Conservation (phyloP, 108 stramenopile genomes). For the Cyclotella cryptica region DNA sequence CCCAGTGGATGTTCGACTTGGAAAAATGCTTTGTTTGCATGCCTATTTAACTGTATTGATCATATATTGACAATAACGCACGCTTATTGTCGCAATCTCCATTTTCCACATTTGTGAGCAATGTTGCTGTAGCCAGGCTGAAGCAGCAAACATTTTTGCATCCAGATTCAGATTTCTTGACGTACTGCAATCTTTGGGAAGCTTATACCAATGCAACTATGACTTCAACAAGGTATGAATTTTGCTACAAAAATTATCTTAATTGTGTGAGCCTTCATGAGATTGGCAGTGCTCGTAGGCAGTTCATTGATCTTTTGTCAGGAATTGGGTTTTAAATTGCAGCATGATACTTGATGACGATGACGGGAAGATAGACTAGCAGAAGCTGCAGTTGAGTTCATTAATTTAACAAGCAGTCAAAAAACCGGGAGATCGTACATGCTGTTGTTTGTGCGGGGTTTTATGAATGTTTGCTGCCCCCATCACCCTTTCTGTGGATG, state of each 20-base stretch:
- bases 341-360: conserved; percentile 24
- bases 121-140: conserved; percentile 77
- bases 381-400: conserved; percentile 19
- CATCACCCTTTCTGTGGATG: conserved; percentile 69
- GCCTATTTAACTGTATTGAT: conserved; percentile 65
- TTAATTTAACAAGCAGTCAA: conserved; percentile 55
- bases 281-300: conserved; percentile 75
- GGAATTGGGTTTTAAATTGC: conserved; percentile 78
- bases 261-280: conserved; percentile 72
- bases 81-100: conserved; percentile 79
- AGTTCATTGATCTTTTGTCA: conserved; percentile 80
- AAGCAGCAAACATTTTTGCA: conserved; percentile 71
- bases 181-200: conserved; percentile 88
- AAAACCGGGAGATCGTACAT: conserved; percentile 67
- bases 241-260: conserved; percentile 79
- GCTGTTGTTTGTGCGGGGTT: conserved; percentile 91
- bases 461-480: conserved; percentile 62
- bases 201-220: conserved; percentile 53
- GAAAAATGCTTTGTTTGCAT: conserved; percentile 68
- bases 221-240: conserved; percentile 51
- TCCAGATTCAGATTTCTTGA: conserved; percentile 86
- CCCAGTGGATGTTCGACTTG: conserved; percentile 89
- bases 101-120: conserved; percentile 71
- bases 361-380: conserved; percentile 13
- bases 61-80: conserved; percentile 85